Evolutionary conservation across 257 asterid genomes (phyloP).

Genomic region (Lithospermum erythrorhizon): DNA sequence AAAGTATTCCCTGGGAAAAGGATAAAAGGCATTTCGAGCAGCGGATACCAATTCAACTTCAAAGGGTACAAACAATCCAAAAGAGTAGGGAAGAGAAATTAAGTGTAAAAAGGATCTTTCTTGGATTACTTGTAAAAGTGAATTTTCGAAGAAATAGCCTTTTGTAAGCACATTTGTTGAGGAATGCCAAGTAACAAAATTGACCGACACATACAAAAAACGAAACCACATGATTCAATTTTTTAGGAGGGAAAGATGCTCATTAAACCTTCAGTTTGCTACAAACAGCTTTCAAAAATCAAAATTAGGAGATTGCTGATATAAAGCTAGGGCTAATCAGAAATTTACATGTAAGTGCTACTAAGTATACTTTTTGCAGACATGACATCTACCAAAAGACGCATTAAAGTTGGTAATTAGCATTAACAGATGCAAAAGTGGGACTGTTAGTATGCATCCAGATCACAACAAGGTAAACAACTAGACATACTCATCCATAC

Average conservation of each 20-base stretch:
- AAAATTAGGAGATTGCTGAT: neutral
- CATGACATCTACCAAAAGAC: too few relatives aligned
- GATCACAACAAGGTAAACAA: neutral
- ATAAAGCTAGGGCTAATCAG: neutral
- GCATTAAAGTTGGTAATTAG: neutral
- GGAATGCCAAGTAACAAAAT: neutral
- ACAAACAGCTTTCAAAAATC: neutral
- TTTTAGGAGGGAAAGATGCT: neutral
- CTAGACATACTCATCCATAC: neutral
- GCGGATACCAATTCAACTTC: neutral
- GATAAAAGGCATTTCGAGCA: constrained; percentile 12
- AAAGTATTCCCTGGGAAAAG: constrained; percentile 21
- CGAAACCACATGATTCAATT: neutral
- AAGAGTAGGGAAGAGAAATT: neutral
- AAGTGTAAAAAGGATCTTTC: neutral
- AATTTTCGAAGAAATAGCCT: neutral
- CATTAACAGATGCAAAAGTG: too few relatives aligned
- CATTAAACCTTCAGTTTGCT: neutral
- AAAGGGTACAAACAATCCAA: neutral
- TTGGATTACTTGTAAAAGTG: neutral
- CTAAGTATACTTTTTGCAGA: neutral
- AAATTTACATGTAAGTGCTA: too few relatives aligned
- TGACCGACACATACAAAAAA: too few relatives aligned
- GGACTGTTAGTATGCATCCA: neutral
- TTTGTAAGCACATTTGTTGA: neutral